Base-by-base conservation (phyloP, 208 protist species). In the Crithidia acanthocephali region DNA sequence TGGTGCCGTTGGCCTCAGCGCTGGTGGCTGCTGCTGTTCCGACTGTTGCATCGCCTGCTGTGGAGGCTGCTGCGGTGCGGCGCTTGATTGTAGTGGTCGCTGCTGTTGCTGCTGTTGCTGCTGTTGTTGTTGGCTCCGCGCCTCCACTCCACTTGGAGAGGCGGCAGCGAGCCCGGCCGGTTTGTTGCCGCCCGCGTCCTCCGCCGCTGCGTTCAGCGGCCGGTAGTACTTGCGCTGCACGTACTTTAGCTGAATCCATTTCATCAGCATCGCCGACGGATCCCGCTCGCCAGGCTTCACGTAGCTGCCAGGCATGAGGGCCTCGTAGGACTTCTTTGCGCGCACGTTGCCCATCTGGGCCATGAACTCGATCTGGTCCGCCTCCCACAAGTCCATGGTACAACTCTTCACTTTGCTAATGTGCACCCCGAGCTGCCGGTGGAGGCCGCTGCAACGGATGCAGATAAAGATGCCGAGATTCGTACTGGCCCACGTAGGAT, bases 371-470 rank as follows among this genome's bases (percentile, higher is more conserved):
- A 95, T 82, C 68, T 95, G 85, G 51, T 81, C 83, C 44, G 72
- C 52, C 33, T 92, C 86, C 90, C 90, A 95, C 6, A 88, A 60
- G 60, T 95, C 90, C 90, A 95, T 95, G 20, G 87, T 96, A 58
- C 87, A 86, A 60, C 88, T 95, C 32, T 87, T 84, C 37, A 98
- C 90, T 59, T 92, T 87, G 64, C 84, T 95, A 48, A 97, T 81
- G 69, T 97, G 91, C 42, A 95, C 91, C 11, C 95, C 95, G 0
- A 98, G 83, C 64, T 92, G 92, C 16, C 95, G 84, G 69, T 98
- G 95, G 20, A 97, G 80, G n/a, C 93, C 93, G 52, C 92, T 84
- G 71, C 95, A 98, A 2, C 92, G 84, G 35, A 95, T 85, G 59
- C 92, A 97, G 23, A 95, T 76, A 66, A 97, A 97, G n/a, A 95